A percentile compares a stretch with the other conserved stretches of the same genome.
phyloP scores from a whole-genome alignment of 2,329 filamentous ascomycete species.

The Apiospora kogelbergensis region DNA sequence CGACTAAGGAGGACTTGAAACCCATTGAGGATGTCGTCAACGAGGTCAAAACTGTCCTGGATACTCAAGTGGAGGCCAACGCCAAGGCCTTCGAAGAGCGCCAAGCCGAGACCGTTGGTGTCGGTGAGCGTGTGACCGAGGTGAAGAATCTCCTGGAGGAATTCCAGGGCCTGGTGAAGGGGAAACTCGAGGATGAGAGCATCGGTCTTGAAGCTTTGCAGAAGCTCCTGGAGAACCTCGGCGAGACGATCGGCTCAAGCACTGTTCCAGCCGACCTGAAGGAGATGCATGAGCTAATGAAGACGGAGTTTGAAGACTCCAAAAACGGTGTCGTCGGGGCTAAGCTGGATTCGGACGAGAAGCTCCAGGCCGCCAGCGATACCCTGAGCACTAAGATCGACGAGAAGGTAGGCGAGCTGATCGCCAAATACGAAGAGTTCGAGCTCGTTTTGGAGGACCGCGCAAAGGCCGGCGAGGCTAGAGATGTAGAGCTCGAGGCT shows the following conservation, averaged over 20 bases:
- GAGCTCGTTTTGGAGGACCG: conserved; percentile 73
- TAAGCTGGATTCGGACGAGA: conserved; percentile 82
- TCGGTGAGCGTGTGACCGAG: conserved; percentile 76
- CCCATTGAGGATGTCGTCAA: conserved; percentile 69
- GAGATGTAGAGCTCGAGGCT: conserved; percentile 70
- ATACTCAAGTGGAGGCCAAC: conserved; percentile 69
- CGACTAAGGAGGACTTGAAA: conserved; percentile 65
- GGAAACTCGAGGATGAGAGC: conserved; percentile 74
- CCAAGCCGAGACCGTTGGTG: conserved; percentile 76
- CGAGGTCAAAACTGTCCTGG: conserved; percentile 68
- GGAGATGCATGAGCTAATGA: conserved; percentile 73
- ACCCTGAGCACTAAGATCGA: conserved; percentile 57
- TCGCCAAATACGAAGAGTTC: conserved; percentile 86
- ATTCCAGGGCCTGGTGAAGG: conserved; percentile 73
- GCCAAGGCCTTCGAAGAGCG: conserved; percentile 80
- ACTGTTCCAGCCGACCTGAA: conserved; percentile 63
- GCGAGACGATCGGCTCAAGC: conserved; percentile 61
- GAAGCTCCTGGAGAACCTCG: conserved; percentile 65
- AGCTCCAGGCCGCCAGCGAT: conserved; percentile 61
- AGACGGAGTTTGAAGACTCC: conserved; percentile 83
- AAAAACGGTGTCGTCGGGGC: conserved; percentile 76
- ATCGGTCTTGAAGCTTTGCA: conserved; percentile 72
- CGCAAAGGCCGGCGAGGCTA: conserved; percentile 70
- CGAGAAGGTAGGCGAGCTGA: conserved; percentile 71
- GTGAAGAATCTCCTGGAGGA: conserved; percentile 77